phyloP scores from a whole-genome alignment of 1,139 yeast species.

The Lodderomyces margitis region DNA sequence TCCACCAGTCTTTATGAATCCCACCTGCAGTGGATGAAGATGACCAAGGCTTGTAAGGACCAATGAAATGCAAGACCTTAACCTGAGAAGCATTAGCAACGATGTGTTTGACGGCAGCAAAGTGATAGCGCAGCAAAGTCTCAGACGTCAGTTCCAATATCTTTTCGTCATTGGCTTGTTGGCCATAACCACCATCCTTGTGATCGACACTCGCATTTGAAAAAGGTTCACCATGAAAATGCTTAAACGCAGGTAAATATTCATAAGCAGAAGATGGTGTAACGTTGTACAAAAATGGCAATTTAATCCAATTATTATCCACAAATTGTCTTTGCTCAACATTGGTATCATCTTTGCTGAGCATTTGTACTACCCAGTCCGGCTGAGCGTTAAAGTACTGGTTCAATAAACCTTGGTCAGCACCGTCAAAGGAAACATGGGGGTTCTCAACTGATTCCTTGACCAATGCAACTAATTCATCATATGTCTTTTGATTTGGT shows the following conservation, averaged over 20 bases:
- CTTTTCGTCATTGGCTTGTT: slow-evolving; percentile 5
- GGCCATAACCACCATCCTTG: neutral
- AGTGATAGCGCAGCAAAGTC: slow-evolving; percentile 22
- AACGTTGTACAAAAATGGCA: slow-evolving; percentile 84
- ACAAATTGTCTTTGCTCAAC: slow-evolving; percentile 3
- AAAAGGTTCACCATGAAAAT: slow-evolving; percentile 42
- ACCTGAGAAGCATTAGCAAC: slow-evolving; percentile 32
- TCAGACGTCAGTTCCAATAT: slow-evolving; percentile 15
- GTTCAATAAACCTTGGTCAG: slow-evolving; percentile 91
- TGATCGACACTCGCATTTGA: neutral
- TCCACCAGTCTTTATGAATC: slow-evolving; percentile 44
- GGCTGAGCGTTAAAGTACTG: slow-evolving; percentile 63
- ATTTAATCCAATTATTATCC: slow-evolving; percentile 54
- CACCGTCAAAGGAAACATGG: slow-evolving; percentile 77
- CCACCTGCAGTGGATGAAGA: slow-evolving; percentile 19
- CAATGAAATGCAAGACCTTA: slow-evolving; percentile 77
- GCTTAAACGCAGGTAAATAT: slow-evolving; percentile 73
- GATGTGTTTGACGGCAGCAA: slow-evolving; percentile 26
- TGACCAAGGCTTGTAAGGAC: slow-evolving; percentile 80
- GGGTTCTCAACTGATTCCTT: slow-evolving; percentile 18
- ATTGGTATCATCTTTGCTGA: slow-evolving; percentile 8
- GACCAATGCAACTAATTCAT: slow-evolving; percentile 41
- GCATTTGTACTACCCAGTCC: slow-evolving; percentile 34
- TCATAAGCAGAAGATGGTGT: slow-evolving; percentile 83
- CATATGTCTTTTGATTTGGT: slow-evolving; percentile 52